A percentile compares a stretch with the other conserved stretches of the same genome.
Conservation (phyloP, 1,284 basidiomycete species). For the Pascua guehoae region DNA sequence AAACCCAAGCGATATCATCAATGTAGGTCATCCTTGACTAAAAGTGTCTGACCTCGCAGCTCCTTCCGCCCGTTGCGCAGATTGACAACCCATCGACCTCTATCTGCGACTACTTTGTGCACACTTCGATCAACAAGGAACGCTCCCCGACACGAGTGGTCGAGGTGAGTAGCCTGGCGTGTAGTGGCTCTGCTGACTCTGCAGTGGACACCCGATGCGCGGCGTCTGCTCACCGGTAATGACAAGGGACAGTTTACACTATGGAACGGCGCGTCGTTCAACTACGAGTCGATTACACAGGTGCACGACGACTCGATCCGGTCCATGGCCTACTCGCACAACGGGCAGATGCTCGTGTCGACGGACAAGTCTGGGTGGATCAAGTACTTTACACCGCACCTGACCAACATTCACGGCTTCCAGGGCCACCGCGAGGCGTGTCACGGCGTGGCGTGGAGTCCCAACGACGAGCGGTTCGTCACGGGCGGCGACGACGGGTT, state of each 20-base stretch:
- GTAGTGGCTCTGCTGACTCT: background rate
- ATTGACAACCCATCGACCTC: constrained; percentile 83
- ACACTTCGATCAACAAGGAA: constrained; percentile 98
- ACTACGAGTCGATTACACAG: constrained; percentile 98
- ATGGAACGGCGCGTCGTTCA: constrained; percentile 98
- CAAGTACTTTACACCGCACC: constrained; percentile 98
- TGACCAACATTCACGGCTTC: constrained; percentile 96
- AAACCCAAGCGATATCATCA: constrained; percentile 74
- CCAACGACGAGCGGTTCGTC: constrained; percentile 86
- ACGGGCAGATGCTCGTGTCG: constrained; percentile 84
- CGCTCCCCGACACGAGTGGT: constrained; percentile 95
- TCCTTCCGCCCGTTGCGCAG: constrained; percentile 88
- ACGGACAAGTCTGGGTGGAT: constrained; percentile 90
- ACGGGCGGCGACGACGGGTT: constrained; percentile 93
- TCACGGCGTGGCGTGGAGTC: constrained; percentile 83
- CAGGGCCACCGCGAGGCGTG: constrained; percentile 86
- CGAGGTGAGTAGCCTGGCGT: constrained; percentile 58
- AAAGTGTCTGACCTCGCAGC: constrained; percentile 53
- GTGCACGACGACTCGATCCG: constrained; percentile 94
- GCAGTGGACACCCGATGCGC: constrained; percentile 94
- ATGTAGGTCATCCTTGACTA: constrained; percentile 59
- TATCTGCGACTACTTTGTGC: constrained; percentile 90
- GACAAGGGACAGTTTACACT: constrained; percentile 97
- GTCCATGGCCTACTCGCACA: constrained; percentile 82
- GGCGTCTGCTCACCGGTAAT: constrained; percentile 88